phyloP scores from a whole-genome alignment of 805 yeast genomes.

The Debaryomyces tyrocola region DNA sequence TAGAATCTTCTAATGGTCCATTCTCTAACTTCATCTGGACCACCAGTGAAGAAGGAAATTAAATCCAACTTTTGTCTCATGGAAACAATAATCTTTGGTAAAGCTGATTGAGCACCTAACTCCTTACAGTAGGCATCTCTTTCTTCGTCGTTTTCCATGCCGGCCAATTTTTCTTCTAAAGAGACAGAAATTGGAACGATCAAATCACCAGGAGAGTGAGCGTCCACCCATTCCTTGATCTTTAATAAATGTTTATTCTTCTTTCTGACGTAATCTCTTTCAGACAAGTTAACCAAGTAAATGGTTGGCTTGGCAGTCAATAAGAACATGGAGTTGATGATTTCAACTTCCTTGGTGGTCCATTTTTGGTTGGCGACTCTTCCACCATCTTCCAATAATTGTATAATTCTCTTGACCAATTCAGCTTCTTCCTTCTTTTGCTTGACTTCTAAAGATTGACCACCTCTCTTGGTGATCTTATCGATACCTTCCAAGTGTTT shows the following conservation, averaged over 20 bases:
- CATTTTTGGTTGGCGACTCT: constrained; percentile 86
- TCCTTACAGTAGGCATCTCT: constrained; percentile 73
- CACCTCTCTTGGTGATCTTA: constrained; percentile 83
- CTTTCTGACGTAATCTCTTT: constrained; percentile 83
- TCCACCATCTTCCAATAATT: constrained; percentile 76
- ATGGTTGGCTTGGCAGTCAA: constrained; percentile 96
- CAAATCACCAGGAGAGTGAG: constrained; percentile 77
- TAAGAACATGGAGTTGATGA: constrained; percentile 80
- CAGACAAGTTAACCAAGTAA: constrained; percentile 86
- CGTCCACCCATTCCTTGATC: constrained; percentile 89
- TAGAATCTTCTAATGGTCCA: constrained; percentile 95
- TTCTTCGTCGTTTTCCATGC: constrained; percentile 82
- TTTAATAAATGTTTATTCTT: constrained; percentile 80
- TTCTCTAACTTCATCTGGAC: constrained; percentile 95
- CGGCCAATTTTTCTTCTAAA: constrained; percentile 88
- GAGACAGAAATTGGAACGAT: constrained; percentile 93
- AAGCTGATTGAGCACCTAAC: constrained; percentile 72
- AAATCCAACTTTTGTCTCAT: constrained; percentile 87
- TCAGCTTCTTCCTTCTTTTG: constrained; percentile 83
- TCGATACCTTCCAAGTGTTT: constrained; percentile 76
- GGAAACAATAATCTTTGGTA: constrained; percentile 80
- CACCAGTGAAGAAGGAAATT: constrained; percentile 94
- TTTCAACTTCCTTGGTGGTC: constrained; percentile 89
- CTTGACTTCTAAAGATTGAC: constrained; percentile 85
- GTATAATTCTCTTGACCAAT: constrained; percentile 71